Evolutionary conservation across 2,329 filamentous ascomycete species (phyloP), one percentile per base, ranked within the genome.

Genomic region (Chrysoporthe austroafricana): DNA sequence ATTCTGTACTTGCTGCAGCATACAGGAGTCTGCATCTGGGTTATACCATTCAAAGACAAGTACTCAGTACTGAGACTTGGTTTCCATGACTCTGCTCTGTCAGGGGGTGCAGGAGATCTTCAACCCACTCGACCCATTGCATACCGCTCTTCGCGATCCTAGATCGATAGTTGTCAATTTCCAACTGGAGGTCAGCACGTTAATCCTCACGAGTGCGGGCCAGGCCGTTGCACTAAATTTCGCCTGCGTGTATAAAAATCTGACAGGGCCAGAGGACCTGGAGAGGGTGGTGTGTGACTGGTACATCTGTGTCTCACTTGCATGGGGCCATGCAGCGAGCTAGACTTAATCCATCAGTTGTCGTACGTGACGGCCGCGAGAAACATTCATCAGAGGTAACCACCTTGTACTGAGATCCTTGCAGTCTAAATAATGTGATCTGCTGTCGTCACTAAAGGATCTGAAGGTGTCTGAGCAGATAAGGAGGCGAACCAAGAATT

Each of bases 331-430:
- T 48, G 52, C 48, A 52, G 59, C 59, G 14, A 32, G 62, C 52
- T 52, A 52, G 39, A 62, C 52, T n/a, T 48, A 58, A 65, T 50
- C 11, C 57, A 48, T 68, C 66, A 65, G 26, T 13, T 32, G 8
- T 54, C 48, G 13, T 50, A 32, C 21, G 14, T 56, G 48, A 61
- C 62, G 32, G 18, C 18, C 34, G 18, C 34, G 18, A 42, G 57
- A 50, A 32, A 68, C 62, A 44, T 61, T 11, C n/a, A 18, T 7
- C 26, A 36, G n/a, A 58, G 26, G 66, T 68, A 62, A 11, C 50
- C 44, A 39, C 18, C 46, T 65, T 36, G 66, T 68, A 65, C 48
- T 57, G 46, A 60, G 60, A 62, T 57, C 64, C 54, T n/a, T 26
- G 32, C 59, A 14, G 8, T 32, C 13, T 18, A 6, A 11, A 42